Conservation (phyloP, 2,329 filamentous ascomycete genomes). For the Aspergillus ibericus region DNA sequence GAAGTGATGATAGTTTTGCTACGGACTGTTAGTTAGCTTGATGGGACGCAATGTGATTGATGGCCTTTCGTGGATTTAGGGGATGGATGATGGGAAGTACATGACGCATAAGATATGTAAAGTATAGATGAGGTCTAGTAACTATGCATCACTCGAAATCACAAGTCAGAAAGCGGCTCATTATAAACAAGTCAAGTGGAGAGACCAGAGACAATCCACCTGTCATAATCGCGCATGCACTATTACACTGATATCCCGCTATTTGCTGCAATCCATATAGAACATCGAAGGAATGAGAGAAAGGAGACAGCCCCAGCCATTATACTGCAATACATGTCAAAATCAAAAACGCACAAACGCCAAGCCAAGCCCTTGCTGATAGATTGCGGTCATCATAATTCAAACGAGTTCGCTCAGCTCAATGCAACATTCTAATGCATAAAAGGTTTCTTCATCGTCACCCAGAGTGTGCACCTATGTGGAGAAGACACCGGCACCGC, state of each 20-base stretch:
- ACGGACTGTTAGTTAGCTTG: too few relatives aligned
- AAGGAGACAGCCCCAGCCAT: conserved; percentile 7
- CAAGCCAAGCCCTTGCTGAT: conserved; percentile 18
- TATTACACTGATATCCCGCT: conserved; percentile 7
- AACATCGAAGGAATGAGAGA: background rate
- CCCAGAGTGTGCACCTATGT: conserved; percentile 16
- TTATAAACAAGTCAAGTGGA: background rate
- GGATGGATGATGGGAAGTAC: too few relatives aligned
- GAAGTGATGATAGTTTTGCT: too few relatives aligned
- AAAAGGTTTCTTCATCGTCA: background rate
- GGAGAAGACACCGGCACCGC: conserved; percentile 40
- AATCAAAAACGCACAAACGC: conserved; percentile 10
- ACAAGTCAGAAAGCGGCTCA: background rate
- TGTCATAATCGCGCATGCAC: background rate
- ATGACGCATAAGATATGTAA: too few relatives aligned
- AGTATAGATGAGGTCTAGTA: too few relatives aligned
- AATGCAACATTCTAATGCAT: conserved; percentile 21
- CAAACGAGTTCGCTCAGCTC: conserved; percentile 20
- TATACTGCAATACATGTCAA: conserved; percentile 3
- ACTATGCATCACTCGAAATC: background rate
- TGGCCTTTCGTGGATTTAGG: too few relatives aligned
- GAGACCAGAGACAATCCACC: background rate
- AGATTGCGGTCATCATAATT: conserved; percentile 33
- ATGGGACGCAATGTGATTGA: too few relatives aligned
- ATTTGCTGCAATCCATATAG: background rate